A percentile compares a stretch with the other conserved stretches of the same genome.
Conservation (phyloP, 345 rosid species). For the Rhodamnia rubescens region DNA sequence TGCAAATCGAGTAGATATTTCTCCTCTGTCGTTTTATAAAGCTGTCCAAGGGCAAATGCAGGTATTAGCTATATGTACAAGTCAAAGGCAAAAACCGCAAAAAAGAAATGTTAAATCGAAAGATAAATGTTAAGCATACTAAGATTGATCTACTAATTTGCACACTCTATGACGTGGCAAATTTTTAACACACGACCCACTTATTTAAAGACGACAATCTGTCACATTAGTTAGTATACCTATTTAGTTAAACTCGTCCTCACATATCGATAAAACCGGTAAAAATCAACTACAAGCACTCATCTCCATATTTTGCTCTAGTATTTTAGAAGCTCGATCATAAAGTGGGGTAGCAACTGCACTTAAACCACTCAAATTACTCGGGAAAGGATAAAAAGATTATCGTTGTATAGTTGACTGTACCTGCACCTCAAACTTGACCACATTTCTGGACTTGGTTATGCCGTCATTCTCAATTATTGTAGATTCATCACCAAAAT, state of each 20-base stretch:
- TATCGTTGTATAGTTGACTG: background rate
- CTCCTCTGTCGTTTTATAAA: conserved; percentile 82
- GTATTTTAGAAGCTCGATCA: background rate
- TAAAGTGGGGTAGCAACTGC: background rate
- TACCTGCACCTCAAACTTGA: conserved; percentile 98
- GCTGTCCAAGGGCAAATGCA: conserved; percentile 24
- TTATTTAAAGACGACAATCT: background rate
- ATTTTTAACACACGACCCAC: background rate
- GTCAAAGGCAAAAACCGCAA: background rate
- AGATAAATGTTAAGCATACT: background rate
- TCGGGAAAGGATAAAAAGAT: background rate
- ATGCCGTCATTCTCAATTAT: conserved; percentile 56
- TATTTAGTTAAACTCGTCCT: background rate
- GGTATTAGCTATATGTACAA: background rate
- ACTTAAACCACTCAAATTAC: background rate
- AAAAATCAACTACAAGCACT: background rate
- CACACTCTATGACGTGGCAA: background rate
- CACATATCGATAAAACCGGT: background rate
- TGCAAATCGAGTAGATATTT: conserved; percentile 88
- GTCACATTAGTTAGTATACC: background rate
- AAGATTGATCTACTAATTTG: background rate
- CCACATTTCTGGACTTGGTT: conserved; percentile 43
- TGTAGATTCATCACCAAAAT: conserved; percentile 60
- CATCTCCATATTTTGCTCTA: background rate
- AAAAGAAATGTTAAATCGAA: background rate